These are phyloP conservation scores for Lactifluus hygrophoroides DNA, from an alignment of 768 basidiomycete species.

Conservation along the genomic window DNA sequence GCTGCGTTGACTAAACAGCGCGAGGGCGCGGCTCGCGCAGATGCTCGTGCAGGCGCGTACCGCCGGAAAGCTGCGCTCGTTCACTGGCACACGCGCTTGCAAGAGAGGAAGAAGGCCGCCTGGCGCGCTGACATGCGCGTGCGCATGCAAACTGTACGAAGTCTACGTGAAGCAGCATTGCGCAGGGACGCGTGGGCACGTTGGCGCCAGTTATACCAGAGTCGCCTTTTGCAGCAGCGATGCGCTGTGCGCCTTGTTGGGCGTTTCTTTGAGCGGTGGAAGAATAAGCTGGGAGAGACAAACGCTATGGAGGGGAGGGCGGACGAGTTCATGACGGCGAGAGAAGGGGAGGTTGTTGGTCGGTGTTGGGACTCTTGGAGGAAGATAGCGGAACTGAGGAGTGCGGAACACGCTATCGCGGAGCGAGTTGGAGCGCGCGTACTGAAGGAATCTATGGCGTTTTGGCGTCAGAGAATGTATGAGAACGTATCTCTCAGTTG, in stretches of 20 bases:
- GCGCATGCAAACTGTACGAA: conserved; percentile 56
- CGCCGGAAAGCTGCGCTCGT: conserved; percentile 35
- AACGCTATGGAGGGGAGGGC: conserved; percentile 42
- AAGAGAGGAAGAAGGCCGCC: conserved; percentile 44
- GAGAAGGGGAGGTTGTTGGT: conserved; percentile 31
- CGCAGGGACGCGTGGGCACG: conserved; percentile 51
- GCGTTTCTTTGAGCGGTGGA: conserved; percentile 49
- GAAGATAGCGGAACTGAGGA: conserved; percentile 34
- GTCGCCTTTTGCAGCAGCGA: conserved; percentile 43
- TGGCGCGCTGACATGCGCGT: conserved; percentile 66
- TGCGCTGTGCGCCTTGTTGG: conserved; percentile 37
- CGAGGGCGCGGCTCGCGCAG: conserved; percentile 37
- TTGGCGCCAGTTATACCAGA: conserved; percentile 56
- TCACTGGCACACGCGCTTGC: conserved; percentile 48
- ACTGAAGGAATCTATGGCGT: conserved; percentile 37
- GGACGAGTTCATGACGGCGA: conserved; percentile 31
- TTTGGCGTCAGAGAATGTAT: conserved; percentile 54
- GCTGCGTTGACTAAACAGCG: conserved; percentile 30
- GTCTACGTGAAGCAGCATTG: conserved; percentile 45
- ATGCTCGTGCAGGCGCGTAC: conserved; percentile 37
- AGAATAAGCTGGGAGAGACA: conserved; percentile 31
- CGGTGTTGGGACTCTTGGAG: conserved; percentile 55
- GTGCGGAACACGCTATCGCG: conserved; percentile 37
- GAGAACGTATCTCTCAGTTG: conserved; percentile 22
- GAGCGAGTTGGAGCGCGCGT: conserved; percentile 42